Evolutionary conservation across 805 yeast genomes (phyloP).

Genomic region (Starmerella apicola): DNA sequence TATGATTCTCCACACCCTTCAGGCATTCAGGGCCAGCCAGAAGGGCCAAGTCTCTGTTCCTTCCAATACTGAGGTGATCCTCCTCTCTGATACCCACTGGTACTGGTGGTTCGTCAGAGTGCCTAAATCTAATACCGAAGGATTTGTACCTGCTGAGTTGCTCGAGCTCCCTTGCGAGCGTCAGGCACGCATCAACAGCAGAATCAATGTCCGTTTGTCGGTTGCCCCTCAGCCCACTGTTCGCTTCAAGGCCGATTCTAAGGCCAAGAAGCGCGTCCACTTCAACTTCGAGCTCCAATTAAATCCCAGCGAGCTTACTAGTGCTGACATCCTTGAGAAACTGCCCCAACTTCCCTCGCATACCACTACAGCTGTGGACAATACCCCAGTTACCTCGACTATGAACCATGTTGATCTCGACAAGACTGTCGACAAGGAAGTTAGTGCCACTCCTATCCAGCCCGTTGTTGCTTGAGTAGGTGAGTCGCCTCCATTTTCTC

Average conservation of each 20-base stretch:
- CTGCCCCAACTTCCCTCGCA: too few relatives aligned
- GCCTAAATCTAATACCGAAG: slow-evolving; percentile 53
- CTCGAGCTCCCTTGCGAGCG: slow-evolving; percentile 85
- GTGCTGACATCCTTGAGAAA: too few relatives aligned
- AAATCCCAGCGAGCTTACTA: too few relatives aligned
- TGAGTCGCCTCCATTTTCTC: too few relatives aligned
- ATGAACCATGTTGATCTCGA: too few relatives aligned
- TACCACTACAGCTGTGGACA: too few relatives aligned
- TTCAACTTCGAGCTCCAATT: too few relatives aligned
- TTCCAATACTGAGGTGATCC: slow-evolving; percentile 63
- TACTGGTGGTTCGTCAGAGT: slow-evolving; percentile 90
- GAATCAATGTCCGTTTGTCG: slow-evolving; percentile 43
- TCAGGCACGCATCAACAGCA: slow-evolving; percentile 80
- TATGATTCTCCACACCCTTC: slow-evolving; percentile 55
- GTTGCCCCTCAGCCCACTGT: not conserved
- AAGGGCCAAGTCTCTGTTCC: slow-evolving; percentile 74
- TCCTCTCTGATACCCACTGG: slow-evolving; percentile 78
- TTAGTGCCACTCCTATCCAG: too few relatives aligned
- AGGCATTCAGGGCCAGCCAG: slow-evolving; percentile 83
- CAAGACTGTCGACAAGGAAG: too few relatives aligned
- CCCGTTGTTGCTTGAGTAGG: too few relatives aligned
- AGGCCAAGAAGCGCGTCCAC: not conserved
- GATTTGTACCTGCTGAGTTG: slow-evolving; percentile 94
- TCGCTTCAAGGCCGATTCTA: not conserved
- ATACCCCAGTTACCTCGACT: too few relatives aligned